Percentiles rank a stretch among this genome's conserved stretches.
Conservation (phyloP, 2,329 filamentous ascomycete genomes). For the Elsinoe batatas region DNA sequence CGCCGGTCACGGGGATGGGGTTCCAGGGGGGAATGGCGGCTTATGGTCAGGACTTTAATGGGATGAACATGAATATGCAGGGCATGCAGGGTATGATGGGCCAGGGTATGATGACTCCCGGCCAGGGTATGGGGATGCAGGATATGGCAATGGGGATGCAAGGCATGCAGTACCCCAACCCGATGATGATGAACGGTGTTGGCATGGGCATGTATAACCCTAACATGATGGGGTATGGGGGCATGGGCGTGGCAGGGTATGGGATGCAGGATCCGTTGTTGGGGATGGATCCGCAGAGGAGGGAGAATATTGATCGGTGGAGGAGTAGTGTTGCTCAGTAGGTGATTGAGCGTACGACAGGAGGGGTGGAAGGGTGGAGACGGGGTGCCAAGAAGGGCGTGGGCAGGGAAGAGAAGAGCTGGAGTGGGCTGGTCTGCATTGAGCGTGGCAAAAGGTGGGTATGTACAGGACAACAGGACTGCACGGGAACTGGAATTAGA, state of each 20-base stretch:
- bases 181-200: slow-evolving; percentile 13
- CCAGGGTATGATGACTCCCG: not conserved
- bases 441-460: not conserved
- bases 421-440: not conserved
- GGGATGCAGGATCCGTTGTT: slow-evolving; percentile 19
- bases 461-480: not conserved
- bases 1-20: slow-evolving; percentile 10
- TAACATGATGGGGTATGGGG: slow-evolving; percentile 13
- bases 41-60: not conserved
- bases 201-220: slow-evolving; percentile 7
- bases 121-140: slow-evolving; percentile 13
- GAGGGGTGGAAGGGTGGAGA: not conserved
- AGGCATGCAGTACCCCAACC: not conserved
- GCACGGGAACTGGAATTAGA: not conserved
- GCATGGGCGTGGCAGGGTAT: slow-evolving; percentile 18
- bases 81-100: slow-evolving; percentile 6
- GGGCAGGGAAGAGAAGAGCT: not conserved
- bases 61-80: slow-evolving; percentile 2
- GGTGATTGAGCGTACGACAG: not conserved
- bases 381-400: not conserved
- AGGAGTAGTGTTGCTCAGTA: slow-evolving; percentile 34
- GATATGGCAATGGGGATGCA: slow-evolving; percentile 11
- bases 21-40: slow-evolving; percentile 12
- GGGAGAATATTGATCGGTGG: slow-evolving; percentile 52
- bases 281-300: slow-evolving; percentile 40